A percentile compares a stretch with the other conserved stretches of the same genome.
phyloP scores from a whole-genome alignment of 345 rosid genomes.

The Heritiera littoralis region DNA sequence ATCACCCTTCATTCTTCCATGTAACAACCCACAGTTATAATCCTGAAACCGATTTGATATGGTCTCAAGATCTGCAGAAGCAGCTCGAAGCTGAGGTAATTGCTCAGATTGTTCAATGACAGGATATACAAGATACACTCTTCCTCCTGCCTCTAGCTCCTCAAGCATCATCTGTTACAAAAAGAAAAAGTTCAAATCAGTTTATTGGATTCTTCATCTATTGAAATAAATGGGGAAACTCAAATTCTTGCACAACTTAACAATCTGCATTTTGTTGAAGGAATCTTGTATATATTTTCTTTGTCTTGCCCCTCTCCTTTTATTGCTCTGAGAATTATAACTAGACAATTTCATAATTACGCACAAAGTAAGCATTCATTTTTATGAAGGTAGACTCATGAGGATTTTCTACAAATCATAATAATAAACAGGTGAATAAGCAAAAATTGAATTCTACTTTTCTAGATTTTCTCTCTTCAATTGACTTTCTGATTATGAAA shows the following conservation, averaged over 20 bases:
- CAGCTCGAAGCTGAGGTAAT: slow-evolving; percentile 89
- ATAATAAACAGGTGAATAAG: background rate
- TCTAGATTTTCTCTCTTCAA: background rate
- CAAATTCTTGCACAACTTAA: background rate
- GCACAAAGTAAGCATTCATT: background rate
- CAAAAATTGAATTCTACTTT: background rate
- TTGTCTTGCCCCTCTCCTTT: too few species aligned
- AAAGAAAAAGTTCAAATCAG: background rate
- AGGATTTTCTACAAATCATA: slow-evolving; percentile 1
- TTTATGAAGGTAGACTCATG: background rate
- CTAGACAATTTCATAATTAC: background rate
- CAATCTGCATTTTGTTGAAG: background rate
- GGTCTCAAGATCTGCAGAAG: slow-evolving; percentile 68
- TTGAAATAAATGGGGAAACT: background rate
- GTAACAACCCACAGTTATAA: slow-evolving; percentile 82
- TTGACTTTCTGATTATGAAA: background rate
- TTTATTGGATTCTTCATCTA: background rate
- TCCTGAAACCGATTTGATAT: slow-evolving; percentile 55
- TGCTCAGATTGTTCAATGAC: slow-evolving; percentile 86
- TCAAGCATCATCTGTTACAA: slow-evolving; percentile 73
- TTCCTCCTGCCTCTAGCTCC: slow-evolving; percentile 77
- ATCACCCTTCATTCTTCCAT: slow-evolving; percentile 87
- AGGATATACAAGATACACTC: slow-evolving; percentile 33
- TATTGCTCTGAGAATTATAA: background rate
- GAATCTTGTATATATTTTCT: background rate